Conservation (phyloP, 352 stramenopile species). For the Globisporangium canariense region DNA sequence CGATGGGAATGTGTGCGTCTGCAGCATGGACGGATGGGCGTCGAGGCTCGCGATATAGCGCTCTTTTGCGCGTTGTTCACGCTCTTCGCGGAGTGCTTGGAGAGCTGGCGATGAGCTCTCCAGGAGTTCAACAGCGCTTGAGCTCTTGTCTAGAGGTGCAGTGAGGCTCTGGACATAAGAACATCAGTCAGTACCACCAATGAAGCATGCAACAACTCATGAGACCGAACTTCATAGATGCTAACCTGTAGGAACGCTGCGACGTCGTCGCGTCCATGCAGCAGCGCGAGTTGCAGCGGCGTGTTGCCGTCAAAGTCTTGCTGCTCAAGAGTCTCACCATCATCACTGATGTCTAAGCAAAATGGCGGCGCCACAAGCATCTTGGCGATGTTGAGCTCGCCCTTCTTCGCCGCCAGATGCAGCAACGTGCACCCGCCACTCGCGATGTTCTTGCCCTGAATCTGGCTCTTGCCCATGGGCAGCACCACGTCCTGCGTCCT, state of each 20-base stretch:
- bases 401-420: constrained; percentile 63
- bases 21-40: constrained; percentile 37
- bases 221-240: too few species aligned
- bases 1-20: constrained; percentile 35
- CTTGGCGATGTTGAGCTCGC: constrained; percentile 47
- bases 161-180: background rate
- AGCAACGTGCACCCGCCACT: constrained; percentile 70
- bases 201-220: background rate
- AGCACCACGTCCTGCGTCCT: constrained; percentile 67
- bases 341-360: constrained; percentile 16
- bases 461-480: constrained; percentile 52
- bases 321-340: constrained; percentile 7
- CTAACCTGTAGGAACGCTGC: constrained; percentile 34
- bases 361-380: constrained; percentile 41
- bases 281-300: constrained; percentile 36
- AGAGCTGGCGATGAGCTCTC: constrained; percentile 9
- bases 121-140: background rate
- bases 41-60: constrained; percentile 56
- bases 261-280: constrained; percentile 42
- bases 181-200: background rate
- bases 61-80: constrained; percentile 39
- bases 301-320: constrained; percentile 69
- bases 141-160: background rate
- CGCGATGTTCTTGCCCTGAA: constrained; percentile 64
- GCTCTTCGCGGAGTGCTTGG: constrained; percentile 22